These are phyloP conservation scores for Apiospora koreana DNA, from an alignment of 2,329 filamentous ascomycete species.

Conservation along the genomic window DNA sequence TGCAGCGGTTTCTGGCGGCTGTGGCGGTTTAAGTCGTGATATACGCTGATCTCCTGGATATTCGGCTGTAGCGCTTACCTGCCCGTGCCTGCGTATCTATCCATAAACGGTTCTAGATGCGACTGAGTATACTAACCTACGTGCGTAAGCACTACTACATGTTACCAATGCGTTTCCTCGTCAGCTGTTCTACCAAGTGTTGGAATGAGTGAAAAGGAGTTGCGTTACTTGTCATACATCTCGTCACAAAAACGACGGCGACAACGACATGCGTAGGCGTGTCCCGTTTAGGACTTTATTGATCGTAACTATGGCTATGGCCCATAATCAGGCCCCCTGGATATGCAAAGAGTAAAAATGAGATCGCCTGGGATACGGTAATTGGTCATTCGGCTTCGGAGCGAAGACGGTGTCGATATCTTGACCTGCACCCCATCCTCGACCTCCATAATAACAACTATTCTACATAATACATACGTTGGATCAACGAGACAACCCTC, in stretches of 20 bases:
- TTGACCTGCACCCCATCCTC: not conserved
- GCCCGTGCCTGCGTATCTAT: not conserved
- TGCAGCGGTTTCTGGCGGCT: not conserved
- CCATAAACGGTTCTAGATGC: not conserved
- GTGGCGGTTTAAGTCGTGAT: not conserved
- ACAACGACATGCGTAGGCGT: not conserved
- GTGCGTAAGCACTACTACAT: not conserved
- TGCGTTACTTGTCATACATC: not conserved
- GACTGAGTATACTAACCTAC: not conserved
- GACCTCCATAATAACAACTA: not conserved
- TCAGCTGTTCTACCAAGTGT: not conserved
- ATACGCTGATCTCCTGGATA: not conserved
- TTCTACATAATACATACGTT: not conserved
- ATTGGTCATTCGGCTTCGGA: not conserved
- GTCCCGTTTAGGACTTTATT: not conserved
- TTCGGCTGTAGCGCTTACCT: not conserved
- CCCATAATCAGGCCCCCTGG: not conserved
- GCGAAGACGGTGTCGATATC: not conserved
- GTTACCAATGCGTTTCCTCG: not conserved
- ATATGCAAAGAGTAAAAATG: not conserved
- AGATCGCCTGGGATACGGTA: not conserved
- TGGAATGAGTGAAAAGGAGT: not conserved
- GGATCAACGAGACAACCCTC: not conserved
- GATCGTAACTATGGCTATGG: not conserved
- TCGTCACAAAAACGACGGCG: not conserved